phyloP scores from a whole-genome alignment of 345 rosid species.

The Eucalyptus erythrocorys region DNA sequence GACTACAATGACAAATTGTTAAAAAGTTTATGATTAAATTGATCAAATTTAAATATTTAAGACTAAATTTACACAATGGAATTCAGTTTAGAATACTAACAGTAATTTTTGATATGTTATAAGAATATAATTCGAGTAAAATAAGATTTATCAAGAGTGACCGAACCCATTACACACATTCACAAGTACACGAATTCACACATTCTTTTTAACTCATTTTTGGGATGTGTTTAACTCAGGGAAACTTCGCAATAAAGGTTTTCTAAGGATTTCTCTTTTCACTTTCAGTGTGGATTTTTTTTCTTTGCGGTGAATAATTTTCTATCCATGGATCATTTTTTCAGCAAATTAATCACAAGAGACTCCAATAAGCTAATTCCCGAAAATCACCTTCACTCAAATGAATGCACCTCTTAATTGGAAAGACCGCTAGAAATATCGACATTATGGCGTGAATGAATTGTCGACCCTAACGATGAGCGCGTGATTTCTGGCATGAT shows the following conservation, averaged over 20 bases:
- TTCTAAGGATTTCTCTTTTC: too few relatives aligned
- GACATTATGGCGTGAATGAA: background rate
- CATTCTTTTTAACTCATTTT: background rate
- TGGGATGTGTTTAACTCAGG: accelerated
- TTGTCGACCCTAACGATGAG: background rate
- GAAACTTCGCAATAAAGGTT: accelerated
- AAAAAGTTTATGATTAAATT: accelerated
- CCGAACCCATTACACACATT: background rate
- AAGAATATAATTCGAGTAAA: background rate
- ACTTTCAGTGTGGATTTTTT: too few relatives aligned
- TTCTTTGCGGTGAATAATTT: too few relatives aligned
- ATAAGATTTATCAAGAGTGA: background rate
- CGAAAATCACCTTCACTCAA: background rate
- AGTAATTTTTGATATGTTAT: background rate
- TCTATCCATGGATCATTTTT: background rate
- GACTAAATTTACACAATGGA: accelerated
- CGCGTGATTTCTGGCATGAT: background rate
- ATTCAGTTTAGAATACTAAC: background rate
- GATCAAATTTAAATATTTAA: accelerated
- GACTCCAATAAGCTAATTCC: background rate
- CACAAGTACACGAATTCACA: background rate
- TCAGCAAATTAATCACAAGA: background rate
- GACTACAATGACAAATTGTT: accelerated
- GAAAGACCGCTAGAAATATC: background rate
- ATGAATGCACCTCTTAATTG: background rate